Evolutionary conservation across 306 rosid genomes (phyloP).

Genomic region (Inga leiocalycina): DNA sequence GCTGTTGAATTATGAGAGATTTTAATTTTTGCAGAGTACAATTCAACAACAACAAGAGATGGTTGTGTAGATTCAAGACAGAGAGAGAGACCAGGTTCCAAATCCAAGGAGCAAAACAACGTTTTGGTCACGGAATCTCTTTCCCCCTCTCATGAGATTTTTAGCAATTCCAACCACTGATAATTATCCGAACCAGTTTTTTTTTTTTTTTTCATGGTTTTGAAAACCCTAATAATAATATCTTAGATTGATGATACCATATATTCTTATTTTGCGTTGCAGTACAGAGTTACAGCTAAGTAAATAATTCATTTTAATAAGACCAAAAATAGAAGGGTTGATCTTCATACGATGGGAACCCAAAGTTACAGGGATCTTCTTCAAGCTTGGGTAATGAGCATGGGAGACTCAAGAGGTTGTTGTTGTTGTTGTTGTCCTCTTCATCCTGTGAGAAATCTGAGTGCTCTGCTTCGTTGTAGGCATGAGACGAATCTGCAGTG

Average conservation of each 20-base stretch:
- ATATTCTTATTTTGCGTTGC: constrained; percentile 30
- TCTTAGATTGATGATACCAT: background rate
- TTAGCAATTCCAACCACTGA: background rate
- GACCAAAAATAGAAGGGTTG: constrained; percentile 62
- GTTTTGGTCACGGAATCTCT: background rate
- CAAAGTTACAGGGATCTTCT: constrained; percentile 45
- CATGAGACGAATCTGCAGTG: constrained; percentile 56
- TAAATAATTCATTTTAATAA: constrained; percentile 28
- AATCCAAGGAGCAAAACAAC: constrained; percentile 1
- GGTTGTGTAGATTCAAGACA: constrained; percentile 1
- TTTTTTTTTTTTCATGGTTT: background rate
- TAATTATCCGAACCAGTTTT: background rate
- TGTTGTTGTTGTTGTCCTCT: constrained; percentile 44
- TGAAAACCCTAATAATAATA: background rate
- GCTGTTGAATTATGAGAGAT: background rate
- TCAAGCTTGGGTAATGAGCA: constrained; percentile 51
- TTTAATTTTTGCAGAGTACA: background rate
- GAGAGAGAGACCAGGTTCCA: no score
- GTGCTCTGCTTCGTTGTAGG: constrained; percentile 49
- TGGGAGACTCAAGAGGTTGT: constrained; percentile 36
- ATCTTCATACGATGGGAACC: constrained; percentile 45
- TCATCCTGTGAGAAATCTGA: constrained; percentile 73
- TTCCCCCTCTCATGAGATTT: background rate
- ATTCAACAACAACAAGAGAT: background rate
- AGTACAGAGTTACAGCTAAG: constrained; percentile 33